Evolutionary conservation across 2,329 filamentous ascomycete genomes (phyloP).

Genomic region (Fusarium buxicola): DNA sequence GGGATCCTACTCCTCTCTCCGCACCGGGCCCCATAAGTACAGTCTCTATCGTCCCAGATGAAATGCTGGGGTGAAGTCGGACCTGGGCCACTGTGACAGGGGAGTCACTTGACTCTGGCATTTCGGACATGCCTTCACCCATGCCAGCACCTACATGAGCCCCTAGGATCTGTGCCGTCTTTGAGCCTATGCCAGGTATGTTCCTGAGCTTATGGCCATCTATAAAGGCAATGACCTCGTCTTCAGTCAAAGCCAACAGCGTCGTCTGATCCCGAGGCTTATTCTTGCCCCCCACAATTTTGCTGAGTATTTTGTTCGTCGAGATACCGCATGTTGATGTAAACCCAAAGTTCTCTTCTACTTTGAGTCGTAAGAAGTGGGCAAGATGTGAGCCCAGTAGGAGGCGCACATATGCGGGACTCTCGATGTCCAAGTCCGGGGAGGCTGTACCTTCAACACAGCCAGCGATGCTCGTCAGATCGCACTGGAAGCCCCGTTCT

Average conservation of each 20-base stretch:
- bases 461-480: constrained; percentile 76
- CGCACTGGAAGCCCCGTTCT: constrained; percentile 81
- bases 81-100: constrained; percentile 74
- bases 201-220: constrained; percentile 81
- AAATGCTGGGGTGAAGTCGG: constrained; percentile 71
- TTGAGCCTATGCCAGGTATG: constrained; percentile 88
- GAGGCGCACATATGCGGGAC: constrained; percentile 68
- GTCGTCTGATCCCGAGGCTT: constrained; percentile 92
- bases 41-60: constrained; percentile 72
- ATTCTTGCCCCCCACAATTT: constrained; percentile 84
- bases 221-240: constrained; percentile 74
- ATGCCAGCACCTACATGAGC: constrained; percentile 61
- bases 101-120: constrained; percentile 50
- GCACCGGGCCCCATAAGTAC: constrained; percentile 77
- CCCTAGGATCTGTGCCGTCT: constrained; percentile 63
- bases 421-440: constrained; percentile 44
- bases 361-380: constrained; percentile 74
- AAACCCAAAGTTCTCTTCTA: constrained; percentile 83
- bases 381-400: constrained; percentile 86
- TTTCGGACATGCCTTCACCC: constrained; percentile 47
- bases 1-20: constrained; percentile 76
- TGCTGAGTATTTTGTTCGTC: constrained; percentile 87
- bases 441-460: constrained; percentile 56
- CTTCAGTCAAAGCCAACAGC: constrained; percentile 73
- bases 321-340: constrained; percentile 90